phyloP scores from a whole-genome alignment of 495 filamentous ascomycete species.

The Penicillium desertorum region DNA sequence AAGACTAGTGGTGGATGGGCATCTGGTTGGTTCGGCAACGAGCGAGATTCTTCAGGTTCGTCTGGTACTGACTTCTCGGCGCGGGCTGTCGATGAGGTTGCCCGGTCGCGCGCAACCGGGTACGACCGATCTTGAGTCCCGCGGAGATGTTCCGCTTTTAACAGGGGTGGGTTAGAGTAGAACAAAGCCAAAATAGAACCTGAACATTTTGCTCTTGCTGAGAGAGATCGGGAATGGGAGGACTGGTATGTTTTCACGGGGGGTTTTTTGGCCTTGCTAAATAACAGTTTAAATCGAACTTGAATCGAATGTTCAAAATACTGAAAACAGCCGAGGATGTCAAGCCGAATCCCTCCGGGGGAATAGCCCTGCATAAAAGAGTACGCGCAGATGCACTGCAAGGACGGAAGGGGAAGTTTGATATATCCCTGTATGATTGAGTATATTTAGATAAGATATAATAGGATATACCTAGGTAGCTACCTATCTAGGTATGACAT shows the following conservation, averaged over 20 bases:
- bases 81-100: constrained; percentile 31
- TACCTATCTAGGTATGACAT: no score
- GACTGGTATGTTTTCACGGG: no score
- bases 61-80: constrained; percentile 36
- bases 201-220: constrained; percentile 4
- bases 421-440: constrained; percentile 18
- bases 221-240: constrained; percentile 1
- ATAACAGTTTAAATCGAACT: neutral
- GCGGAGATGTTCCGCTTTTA: neutral
- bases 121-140: constrained; percentile 26
- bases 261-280: neutral
- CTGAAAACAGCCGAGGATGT: constrained; percentile 13
- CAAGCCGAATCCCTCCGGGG: constrained; percentile 22
- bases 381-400: constrained; percentile 24
- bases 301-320: constrained; percentile 3
- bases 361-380: constrained; percentile 12
- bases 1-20: constrained; percentile 36
- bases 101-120: constrained; percentile 18
- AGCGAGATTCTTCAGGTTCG: constrained; percentile 30
- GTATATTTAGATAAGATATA: neutral
- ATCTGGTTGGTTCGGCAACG: constrained; percentile 41
- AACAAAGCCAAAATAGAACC: constrained; percentile 15
- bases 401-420: constrained; percentile 20
- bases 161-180: neutral
- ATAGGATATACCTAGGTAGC: neutral